phyloP scores from a whole-genome alignment of 768 basidiomycete genomes.

The Exidia glandulosa region DNA sequence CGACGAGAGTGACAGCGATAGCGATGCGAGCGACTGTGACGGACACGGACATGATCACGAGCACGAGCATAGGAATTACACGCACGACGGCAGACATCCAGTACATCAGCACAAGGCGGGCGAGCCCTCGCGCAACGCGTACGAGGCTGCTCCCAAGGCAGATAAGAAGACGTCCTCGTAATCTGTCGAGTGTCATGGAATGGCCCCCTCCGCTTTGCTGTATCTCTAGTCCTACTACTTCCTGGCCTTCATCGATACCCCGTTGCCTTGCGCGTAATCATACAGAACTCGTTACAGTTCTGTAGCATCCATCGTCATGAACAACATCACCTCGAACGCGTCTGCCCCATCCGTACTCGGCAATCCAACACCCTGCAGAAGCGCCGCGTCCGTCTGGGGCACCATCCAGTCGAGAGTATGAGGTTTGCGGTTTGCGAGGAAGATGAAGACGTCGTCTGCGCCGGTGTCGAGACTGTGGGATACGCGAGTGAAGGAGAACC shows the following conservation, averaged over 20 bases:
- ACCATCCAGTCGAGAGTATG: slow-evolving; percentile 49
- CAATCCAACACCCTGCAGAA: slow-evolving; percentile 44
- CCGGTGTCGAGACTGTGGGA: slow-evolving; percentile 20
- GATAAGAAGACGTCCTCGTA: slow-evolving; percentile 7
- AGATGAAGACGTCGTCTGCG: slow-evolving; percentile 36
- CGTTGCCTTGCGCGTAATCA: not conserved
- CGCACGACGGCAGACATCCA: slow-evolving; percentile 8
- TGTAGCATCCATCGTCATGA: not conserved
- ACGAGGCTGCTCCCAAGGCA: slow-evolving; percentile 20
- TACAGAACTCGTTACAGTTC: not conserved
- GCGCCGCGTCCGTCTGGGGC: slow-evolving; percentile 39
- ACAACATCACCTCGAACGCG: not conserved
- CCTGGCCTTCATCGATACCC: too few relatives aligned
- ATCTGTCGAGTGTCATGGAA: not conserved
- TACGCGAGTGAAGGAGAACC: slow-evolving; percentile 58
- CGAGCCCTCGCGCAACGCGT: slow-evolving; percentile 21
- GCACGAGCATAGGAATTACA: too few relatives aligned
- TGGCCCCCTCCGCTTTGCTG: not conserved
- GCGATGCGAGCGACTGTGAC: slow-evolving; percentile 39
- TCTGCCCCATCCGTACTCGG: not conserved
- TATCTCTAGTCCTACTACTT: not conserved
- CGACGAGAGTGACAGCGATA: slow-evolving; percentile 46
- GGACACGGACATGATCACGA: slow-evolving; percentile 11
- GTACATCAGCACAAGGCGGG: slow-evolving; percentile 16
- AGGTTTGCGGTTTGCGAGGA: slow-evolving; percentile 45